phyloP scores from a whole-genome alignment of 179 eudicot species.

The Carnegiea gigantea region DNA sequence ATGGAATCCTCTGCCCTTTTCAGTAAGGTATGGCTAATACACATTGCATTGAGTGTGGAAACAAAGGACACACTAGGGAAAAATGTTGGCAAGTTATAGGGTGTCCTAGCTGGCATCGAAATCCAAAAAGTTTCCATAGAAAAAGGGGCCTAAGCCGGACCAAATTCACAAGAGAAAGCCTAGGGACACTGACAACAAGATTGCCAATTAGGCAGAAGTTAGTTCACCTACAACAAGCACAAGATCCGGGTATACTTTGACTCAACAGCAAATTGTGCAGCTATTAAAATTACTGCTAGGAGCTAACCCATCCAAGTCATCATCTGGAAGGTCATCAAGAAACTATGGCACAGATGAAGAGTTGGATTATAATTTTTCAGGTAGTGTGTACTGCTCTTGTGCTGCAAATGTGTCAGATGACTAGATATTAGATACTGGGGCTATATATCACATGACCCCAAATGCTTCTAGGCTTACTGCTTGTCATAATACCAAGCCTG shows the following conservation, averaged over 20 bases:
- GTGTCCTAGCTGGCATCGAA: background rate
- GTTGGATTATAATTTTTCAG: background rate
- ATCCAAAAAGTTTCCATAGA: no score
- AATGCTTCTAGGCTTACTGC: no score
- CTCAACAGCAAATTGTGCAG: background rate
- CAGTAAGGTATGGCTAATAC: background rate
- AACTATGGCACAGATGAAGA: background rate
- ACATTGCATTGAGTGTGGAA: background rate
- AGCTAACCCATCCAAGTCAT: no score
- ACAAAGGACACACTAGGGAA: background rate
- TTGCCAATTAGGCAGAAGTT: background rate
- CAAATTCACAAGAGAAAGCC: no score
- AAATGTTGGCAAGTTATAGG: background rate
- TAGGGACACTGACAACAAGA: no score
- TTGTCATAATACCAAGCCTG: background rate
- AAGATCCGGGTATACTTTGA: no score
- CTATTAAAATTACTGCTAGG: background rate
- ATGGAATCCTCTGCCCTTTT: background rate
- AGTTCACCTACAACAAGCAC: background rate
- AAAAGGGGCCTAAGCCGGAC: background rate
- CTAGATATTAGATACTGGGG: conserved; percentile 2
- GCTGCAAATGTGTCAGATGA: background rate
- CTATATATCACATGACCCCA: background rate
- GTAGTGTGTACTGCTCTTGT: background rate
- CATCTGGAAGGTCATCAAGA: background rate